Evolutionary conservation across 768 basidiomycete genomes (phyloP), one percentile per base, ranked within the genome.

Genomic region (Suillus discolor): DNA sequence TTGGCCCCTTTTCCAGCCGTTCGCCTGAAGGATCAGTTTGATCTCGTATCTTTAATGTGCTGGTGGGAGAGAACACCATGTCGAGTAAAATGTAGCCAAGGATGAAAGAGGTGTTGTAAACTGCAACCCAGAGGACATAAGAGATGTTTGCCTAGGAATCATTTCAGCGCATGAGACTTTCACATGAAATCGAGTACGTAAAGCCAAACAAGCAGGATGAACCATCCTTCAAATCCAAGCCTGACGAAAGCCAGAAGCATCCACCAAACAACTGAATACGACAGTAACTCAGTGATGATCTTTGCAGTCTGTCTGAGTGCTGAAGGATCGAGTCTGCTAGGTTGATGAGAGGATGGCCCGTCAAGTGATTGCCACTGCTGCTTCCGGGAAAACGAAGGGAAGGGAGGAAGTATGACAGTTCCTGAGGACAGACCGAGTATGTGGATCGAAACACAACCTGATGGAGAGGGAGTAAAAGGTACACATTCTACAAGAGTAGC

Each of bases 391-490:
- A 85, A 88, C 4, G 86, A 88, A 0, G 94, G 92, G 2, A 86
- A 85, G 11, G 93, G 89, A 0, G 93, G 93, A 18, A 97, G 84
- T 42, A 96, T 74, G 39, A 95, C 77, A 0, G 93, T 91, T 1
- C 97, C 97, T 0, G 87, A 83, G 1, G 92, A 89, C 23, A 96
- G 79, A 8, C 96, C 97, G 28, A 97, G 82, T 15, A 97, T 80
- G 72, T 97, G 94, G 68, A 99, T 89, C 0, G 96, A 85, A 20
- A 98, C 83, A 76, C 99, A 99, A 4, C 97, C 97, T 89, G 68
- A 57, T 60, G 11, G 31, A 47, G 28, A 62, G 23, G 5, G 16
- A 51, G n/a, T 18, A 28, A 44, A 16, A 25, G 31, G 18, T 20
- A 23, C 8, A 62, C 38, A 36, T 23, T 41, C 9, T 25, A 41